A percentile compares a stretch with the other conserved stretches of the same genome.
phyloP scores from a whole-genome alignment of 257 asterid species.

The Oldenlandia corymbosa region DNA sequence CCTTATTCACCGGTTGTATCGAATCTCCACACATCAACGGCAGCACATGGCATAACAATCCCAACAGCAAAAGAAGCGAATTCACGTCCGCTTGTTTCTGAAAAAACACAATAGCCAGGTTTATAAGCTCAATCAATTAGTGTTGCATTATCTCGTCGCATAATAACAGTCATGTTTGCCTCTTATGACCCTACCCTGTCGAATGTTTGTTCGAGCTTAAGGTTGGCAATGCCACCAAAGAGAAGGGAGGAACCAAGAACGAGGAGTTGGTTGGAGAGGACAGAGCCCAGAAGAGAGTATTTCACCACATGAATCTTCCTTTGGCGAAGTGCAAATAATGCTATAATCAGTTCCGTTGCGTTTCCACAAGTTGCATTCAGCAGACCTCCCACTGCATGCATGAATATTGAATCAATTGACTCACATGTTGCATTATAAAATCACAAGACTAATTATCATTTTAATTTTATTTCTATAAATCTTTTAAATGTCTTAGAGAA shows the following conservation, averaged over 20 bases:
- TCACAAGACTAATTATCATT: no score
- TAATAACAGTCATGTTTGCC: no score
- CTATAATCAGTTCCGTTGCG: conserved; percentile 47
- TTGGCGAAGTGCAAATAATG: conserved; percentile 31
- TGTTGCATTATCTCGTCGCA: no score
- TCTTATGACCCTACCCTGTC: conserved; percentile 28
- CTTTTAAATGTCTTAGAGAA: not conserved
- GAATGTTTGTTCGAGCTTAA: conserved; percentile 35
- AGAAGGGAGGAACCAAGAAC: conserved; percentile 38
- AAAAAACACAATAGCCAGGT: not conserved
- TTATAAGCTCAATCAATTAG: no score
- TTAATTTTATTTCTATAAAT: not conserved
- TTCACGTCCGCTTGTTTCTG: conserved; percentile 47
- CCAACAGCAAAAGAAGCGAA: conserved; percentile 29
- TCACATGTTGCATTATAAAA: no score
- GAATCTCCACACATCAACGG: conserved; percentile 31
- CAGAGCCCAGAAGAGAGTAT: conserved; percentile 41
- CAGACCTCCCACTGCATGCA: conserved; percentile 41
- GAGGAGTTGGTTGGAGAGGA: conserved; percentile 45
- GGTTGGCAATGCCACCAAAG: conserved; percentile 35
- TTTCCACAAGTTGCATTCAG: conserved; percentile 50
- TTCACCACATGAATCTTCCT: conserved; percentile 34
- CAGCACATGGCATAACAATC: conserved; percentile 40
- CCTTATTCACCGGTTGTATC: conserved; percentile 7
- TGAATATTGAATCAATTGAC: no score